Base-by-base conservation (phyloP, 208 protist genomes). In the Strigomonas culicis region DNA sequence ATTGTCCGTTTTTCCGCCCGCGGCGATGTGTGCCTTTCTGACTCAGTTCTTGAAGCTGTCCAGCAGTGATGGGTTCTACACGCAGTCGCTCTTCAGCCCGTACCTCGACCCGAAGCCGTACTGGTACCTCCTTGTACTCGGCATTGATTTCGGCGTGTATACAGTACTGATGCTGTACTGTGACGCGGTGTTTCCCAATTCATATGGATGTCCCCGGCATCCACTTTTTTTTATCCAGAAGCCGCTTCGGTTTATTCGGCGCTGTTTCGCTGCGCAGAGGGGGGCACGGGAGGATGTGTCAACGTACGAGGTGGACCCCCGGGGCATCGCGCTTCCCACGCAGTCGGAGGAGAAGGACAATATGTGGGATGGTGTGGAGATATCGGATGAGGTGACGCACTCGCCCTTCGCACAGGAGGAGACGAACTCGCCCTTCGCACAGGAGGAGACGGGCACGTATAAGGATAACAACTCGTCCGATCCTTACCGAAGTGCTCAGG, bases 191-290 rank as follows among this genome's bases (percentile, higher is more conserved):
- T 43, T 90, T 39, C 82, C 80, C 15, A 72, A 59, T 53, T 70
- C 73, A 36, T 86, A 69, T 66, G 85, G 86, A 24, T 72, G 72
- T 6, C 65, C 70, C n/a, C 70, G 63, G 46, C 86, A 84, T 69
- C 82, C 79, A 28, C 72, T 85, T 4, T 88, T 92, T 70, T 90
- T 82, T 63, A 75, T 84, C 49, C 0, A 81, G 17, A 60, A 79
- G 25, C 80, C 83, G 1, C 55, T 79, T 4, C 43, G 41, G 15
- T 63, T 25, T 39, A 51, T 24, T 44, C 11, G 47, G 50, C 65
- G 56, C 57, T 74, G 51, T 43, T 36, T 24, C 50, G 15, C 53
- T 65, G 22, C 65, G 51, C 10, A 51, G 57, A 70, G 43, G 64
- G 66, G 46, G 69, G 74, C 52, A 22, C n/a, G n/a, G n/a, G n/a